Base-by-base conservation (phyloP, 2,329 filamentous ascomycete genomes). In the Alternaria brassicicola region DNA sequence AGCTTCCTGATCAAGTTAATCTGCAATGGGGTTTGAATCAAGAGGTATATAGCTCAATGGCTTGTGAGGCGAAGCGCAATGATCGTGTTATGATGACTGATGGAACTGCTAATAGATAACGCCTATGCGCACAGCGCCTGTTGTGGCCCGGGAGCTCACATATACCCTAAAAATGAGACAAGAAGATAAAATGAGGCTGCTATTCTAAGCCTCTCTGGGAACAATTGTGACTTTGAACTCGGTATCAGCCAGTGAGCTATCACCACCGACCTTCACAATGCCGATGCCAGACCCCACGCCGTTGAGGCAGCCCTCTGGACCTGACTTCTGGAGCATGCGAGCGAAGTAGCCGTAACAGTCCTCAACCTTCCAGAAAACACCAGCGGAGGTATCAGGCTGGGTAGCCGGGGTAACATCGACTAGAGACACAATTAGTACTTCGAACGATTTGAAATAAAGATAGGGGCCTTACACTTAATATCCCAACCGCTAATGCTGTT, bases 261-360 rank as follows among this genome's bases (percentile, higher is more conserved):
- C 57, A 8, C 65, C 68, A 12, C 70, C 71, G 17, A 69, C 69
- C 8, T 47, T 66, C 12, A 71, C 47, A n/a, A 56, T 65, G 3
- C 69, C 71, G 28, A 63, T 49, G 5, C 70, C 67, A 36, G 68
- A 66, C 13, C 67, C 71, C 26, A 52, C 48, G 13, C 45, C 21
- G 15, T 45, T 57, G n/a, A 60, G 59, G 28, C 72, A 75, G 9
- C 69, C 70, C 17, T 67, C 52, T 0, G 65, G 62, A 3, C 52
- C 60, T 41, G 33, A 28, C 36, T 70, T 65, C 38, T 61, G 41
- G 0, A 75, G 52, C 47, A 74, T 56, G 8, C 65, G 45, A 9
- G 60, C 53, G 35, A 75, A 71, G 49, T 74, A 75, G 1, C 70
- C 71, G 42, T 71, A 69, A 61, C 72, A 75, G 13, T 75, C 72